Evolutionary conservation across 116 monocot species (phyloP).

Genomic region (Trichopus zeylanicus): DNA sequence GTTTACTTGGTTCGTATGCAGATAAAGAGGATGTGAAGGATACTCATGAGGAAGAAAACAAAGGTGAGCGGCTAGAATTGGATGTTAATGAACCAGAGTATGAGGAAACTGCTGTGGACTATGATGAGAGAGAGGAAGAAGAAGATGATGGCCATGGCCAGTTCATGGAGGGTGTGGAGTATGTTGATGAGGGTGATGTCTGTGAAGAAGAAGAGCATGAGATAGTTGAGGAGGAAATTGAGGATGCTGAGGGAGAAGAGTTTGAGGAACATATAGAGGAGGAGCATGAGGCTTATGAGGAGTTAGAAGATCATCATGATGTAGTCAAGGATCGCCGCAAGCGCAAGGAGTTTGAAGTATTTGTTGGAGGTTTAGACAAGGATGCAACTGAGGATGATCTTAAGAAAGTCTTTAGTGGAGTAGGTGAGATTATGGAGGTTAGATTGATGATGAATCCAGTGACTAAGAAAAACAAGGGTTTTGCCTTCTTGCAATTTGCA

Average conservation of each 20-base stretch:
- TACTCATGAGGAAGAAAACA: slow-evolving; percentile 55
- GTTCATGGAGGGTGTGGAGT: slow-evolving; percentile 7
- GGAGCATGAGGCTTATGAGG: slow-evolving; percentile 43
- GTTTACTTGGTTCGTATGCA: slow-evolving; percentile 9
- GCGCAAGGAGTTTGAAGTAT: slow-evolving; percentile 96
- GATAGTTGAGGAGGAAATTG: too few relatives aligned
- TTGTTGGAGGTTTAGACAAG: slow-evolving; percentile 98
- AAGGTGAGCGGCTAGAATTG: slow-evolving; percentile 71
- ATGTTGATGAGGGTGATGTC: slow-evolving; percentile 16
- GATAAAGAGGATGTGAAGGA: slow-evolving; percentile 48
- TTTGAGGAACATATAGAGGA: slow-evolving; percentile 46
- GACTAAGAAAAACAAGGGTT: slow-evolving; percentile 98
- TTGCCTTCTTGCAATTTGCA: slow-evolving; percentile 96
- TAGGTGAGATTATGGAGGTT: slow-evolving; percentile 83
- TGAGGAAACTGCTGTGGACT: slow-evolving; percentile 78
- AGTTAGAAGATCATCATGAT: slow-evolving; percentile 79
- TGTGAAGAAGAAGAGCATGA: slow-evolving; percentile 24
- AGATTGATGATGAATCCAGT: slow-evolving; percentile 84
- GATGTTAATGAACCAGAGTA: slow-evolving; percentile 85
- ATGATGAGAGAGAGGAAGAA: slow-evolving; percentile 64
- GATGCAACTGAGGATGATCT: slow-evolving; percentile 93
- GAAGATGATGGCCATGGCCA: slow-evolving; percentile 21
- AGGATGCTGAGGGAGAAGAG: slow-evolving; percentile 38
- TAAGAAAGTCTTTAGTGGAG: slow-evolving; percentile 70
- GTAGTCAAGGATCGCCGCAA: slow-evolving; percentile 77